Evolutionary conservation across 345 rosid genomes (phyloP).

Genomic region (Eucalyptus viminalis): DNA sequence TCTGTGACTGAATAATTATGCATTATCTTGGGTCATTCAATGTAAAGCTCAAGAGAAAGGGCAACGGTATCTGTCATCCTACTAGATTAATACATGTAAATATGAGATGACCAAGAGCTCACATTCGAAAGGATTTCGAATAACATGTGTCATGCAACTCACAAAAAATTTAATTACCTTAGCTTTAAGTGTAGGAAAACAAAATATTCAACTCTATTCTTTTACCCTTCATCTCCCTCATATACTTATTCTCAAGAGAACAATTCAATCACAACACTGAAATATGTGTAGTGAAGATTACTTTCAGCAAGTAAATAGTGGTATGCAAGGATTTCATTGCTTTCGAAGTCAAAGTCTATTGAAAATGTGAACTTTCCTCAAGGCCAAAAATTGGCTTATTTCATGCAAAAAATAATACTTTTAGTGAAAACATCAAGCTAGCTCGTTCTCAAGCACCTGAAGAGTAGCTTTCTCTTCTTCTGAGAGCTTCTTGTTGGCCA

Average conservation of each 20-base stretch:
- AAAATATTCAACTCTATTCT: neutral
- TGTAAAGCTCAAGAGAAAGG: neutral
- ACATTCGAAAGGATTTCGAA: neutral
- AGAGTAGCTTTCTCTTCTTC: conserved; percentile 58
- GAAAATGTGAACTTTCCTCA: neutral
- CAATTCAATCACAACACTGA: neutral
- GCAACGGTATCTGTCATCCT: neutral
- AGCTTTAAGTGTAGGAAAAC: neutral
- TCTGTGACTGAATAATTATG: neutral
- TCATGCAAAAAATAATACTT: neutral
- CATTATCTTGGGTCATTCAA: neutral
- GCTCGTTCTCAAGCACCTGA: conserved; percentile 20
- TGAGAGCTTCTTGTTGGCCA: conserved; percentile 39
- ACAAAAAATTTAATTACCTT: neutral
- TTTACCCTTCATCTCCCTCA: neutral
- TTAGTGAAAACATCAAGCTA: neutral
- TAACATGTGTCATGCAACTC: neutral
- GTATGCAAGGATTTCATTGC: neutral
- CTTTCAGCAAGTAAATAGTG: neutral
- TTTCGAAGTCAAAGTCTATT: neutral
- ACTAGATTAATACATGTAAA: neutral
- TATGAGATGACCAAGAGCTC: neutral
- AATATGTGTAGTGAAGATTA: neutral
- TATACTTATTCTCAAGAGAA: neutral
- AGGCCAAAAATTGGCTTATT: neutral